phyloP scores from a whole-genome alignment of 2,329 filamentous ascomycete species.

The Cercospora sp. region DNA sequence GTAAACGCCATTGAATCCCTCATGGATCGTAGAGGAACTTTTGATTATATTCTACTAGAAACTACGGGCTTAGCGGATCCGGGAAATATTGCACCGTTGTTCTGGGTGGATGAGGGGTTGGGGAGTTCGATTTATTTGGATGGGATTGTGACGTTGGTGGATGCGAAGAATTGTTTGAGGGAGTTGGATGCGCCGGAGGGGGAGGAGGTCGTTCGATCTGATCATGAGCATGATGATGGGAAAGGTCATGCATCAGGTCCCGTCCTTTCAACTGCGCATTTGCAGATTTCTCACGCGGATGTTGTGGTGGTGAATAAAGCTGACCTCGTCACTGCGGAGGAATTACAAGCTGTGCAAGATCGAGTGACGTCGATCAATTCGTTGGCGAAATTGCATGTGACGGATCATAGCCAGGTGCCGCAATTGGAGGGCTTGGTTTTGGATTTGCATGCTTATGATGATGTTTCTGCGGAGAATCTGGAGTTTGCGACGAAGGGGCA shows the following conservation, averaged over 20 bases:
- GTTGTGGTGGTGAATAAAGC: conserved; percentile 93
- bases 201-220: no score
- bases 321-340: conserved; percentile 71
- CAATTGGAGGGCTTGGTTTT: conserved; percentile 81
- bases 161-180: conserved; percentile 86
- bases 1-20: conserved; percentile 93
- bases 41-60: conserved; percentile 96
- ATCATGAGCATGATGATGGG: conserved; percentile 35
- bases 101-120: conserved; percentile 96
- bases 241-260: conserved; percentile 58
- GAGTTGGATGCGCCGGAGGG: conserved; percentile 68
- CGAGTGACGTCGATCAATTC: conserved; percentile 85
- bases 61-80: conserved; percentile 95
- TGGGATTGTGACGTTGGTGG: conserved; percentile 92
- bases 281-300: conserved; percentile 96
- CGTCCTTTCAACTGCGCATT: conserved; percentile 84
- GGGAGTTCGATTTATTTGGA: conserved; percentile 95
- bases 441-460: conserved; percentile 90
- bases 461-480: conserved; percentile 64
- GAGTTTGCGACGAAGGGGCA: conserved; percentile 76
- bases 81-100: conserved; percentile 90
- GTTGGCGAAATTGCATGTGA: conserved; percentile 79
- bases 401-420: conserved; percentile 76
- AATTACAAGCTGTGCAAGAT: conserved; percentile 68
- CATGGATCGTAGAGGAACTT: conserved; percentile 89